Evolutionary conservation across 2,329 filamentous ascomycete genomes (phyloP).

Genomic region (Allantophomopsis lycopodina): DNA sequence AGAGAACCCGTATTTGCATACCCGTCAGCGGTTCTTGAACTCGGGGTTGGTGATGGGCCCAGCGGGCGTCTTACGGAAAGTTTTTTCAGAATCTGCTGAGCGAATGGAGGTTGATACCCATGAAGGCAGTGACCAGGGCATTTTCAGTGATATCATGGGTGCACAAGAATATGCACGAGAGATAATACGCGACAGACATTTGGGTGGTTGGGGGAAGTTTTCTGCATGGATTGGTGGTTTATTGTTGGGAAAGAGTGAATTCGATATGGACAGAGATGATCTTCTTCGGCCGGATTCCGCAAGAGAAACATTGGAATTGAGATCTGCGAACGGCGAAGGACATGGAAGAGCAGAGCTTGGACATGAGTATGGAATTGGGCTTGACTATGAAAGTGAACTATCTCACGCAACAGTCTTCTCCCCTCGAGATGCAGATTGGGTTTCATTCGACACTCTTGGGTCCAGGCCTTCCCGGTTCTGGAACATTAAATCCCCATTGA

Average conservation of each 20-base stretch:
- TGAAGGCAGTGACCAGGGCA: constrained; percentile 3
- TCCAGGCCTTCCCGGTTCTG: background rate
- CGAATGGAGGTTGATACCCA: background rate
- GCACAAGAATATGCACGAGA: constrained; percentile 36
- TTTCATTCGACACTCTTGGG: constrained; percentile 1
- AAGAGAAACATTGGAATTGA: constrained; percentile 17
- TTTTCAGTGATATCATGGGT: constrained; percentile 34
- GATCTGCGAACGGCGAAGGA: background rate
- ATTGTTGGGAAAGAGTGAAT: no score
- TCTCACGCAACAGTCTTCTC: constrained; percentile 3
- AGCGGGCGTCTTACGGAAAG: constrained; percentile 2
- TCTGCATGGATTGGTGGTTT: background rate
- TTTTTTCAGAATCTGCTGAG: constrained; percentile 3
- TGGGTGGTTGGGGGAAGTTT: background rate
- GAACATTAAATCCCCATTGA: no score
- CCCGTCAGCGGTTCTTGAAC: constrained; percentile 7
- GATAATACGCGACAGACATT: constrained; percentile 20
- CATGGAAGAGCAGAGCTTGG: constrained; percentile 1
- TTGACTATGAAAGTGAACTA: constrained; percentile 5
- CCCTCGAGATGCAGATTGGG: constrained; percentile 3
- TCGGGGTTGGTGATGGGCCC: constrained; percentile 7
- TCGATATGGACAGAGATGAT: constrained; percentile 21
- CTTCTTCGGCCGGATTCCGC: constrained; percentile 6
- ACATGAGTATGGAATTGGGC: constrained; percentile 4
- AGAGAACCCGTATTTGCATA: constrained; percentile 4